Evolutionary conservation across 371 early-diverging fungal species (phyloP).

Genomic region (Apophysomyces trapeziformis): DNA sequence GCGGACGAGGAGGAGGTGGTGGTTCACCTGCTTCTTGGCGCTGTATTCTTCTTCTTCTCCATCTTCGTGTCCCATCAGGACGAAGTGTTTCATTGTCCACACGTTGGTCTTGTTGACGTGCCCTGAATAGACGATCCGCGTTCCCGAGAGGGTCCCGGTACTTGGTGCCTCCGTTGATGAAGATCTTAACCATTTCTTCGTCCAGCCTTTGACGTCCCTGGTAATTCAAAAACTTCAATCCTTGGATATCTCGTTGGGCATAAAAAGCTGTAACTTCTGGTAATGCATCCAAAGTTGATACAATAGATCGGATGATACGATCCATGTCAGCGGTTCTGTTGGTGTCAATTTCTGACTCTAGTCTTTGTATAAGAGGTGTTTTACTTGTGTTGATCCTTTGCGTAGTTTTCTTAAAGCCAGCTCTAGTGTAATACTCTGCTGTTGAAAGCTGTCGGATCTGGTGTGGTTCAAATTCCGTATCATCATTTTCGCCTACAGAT

Average conservation of each 20-base stretch:
- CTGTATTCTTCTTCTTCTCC: background rate
- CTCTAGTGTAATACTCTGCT: too few species aligned
- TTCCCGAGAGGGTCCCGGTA: background rate
- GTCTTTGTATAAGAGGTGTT: too few species aligned
- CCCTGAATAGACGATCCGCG: background rate
- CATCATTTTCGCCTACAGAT: too few species aligned
- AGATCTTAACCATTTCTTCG: conserved; percentile 17
- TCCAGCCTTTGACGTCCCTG: conserved; percentile 14
- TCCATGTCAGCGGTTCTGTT: background rate
- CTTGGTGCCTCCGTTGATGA: conserved; percentile 20
- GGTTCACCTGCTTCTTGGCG: background rate
- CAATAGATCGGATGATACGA: background rate
- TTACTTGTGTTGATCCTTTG: too few species aligned
- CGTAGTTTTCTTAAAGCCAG: too few species aligned
- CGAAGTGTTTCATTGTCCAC: too few species aligned
- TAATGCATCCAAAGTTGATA: background rate
- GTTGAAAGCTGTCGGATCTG: too few species aligned
- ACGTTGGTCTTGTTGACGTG: background rate
- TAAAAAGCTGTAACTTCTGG: background rate
- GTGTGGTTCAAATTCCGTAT: too few species aligned
- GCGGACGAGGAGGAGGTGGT: background rate
- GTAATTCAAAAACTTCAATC: conserved; percentile 14
- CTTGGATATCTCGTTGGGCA: background rate
- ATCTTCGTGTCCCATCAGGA: background rate
- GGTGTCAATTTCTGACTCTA: too few species aligned